Evolutionary conservation across 139 green algal genomes (phyloP).

Genomic region (Pycnococcus provasolii): DNA sequence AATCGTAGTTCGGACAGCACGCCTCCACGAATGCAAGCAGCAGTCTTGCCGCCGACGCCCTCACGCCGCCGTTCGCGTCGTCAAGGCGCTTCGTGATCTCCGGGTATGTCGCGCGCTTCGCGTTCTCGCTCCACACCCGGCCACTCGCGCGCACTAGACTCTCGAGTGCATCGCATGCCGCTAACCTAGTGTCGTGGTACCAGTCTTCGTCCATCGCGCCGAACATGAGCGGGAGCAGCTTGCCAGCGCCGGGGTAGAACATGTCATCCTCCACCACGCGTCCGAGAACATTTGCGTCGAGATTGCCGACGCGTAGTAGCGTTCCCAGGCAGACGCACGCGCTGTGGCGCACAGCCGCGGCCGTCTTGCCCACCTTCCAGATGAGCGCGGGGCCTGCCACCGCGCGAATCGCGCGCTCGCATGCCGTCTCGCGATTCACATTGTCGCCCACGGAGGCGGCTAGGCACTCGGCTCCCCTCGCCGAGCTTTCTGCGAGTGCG

Average conservation of each 20-base stretch:
- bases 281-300: background rate
- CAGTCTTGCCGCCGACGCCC: background rate
- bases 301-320: background rate
- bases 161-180: background rate
- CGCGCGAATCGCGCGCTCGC: too few relatives aligned
- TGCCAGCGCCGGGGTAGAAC: background rate
- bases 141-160: background rate
- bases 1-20: background rate
- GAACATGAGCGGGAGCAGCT: background rate
- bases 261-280: too few relatives aligned
- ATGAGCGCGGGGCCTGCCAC: background rate
- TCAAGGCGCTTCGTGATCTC: background rate
- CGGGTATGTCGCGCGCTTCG: background rate
- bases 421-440: background rate
- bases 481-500: background rate
- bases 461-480: background rate
- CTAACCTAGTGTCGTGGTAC: background rate
- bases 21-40: background rate
- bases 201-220: background rate
- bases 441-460: background rate
- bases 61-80: background rate
- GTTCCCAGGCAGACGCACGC: background rate
- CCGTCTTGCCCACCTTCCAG: background rate
- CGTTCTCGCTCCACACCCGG: background rate
- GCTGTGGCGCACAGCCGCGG: constrained; percentile 1